Evolutionary conservation across 805 yeast genomes (phyloP), one percentile per base, ranked within the genome.

Genomic region (Kazachstania kunashirensis): DNA sequence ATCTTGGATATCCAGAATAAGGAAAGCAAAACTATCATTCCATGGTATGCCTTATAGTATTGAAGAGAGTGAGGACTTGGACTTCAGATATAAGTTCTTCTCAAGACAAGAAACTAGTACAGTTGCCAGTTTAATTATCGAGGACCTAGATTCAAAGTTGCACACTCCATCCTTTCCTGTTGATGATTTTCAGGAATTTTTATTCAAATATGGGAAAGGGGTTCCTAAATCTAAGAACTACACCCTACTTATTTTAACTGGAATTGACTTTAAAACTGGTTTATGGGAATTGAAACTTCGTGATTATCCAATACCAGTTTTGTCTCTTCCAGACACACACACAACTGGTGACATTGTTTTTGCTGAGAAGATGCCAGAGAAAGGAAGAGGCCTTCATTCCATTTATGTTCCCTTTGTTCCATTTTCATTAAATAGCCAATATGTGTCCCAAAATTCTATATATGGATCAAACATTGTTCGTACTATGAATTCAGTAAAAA

Each of bases 401-500:
- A 64, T 73, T 5, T 75, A 67, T 53, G 76, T 74, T 3, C 77
- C 77, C 2, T 76, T 75, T 52, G 75, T 78, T 3, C 74, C 79
- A 0, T 70, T 72, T 21, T 67, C 67, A 6, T 29, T 33, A 1
- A 29, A 29, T 1, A 57, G 61, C 2, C 56, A 58, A 17, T 64
- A 59, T 31, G 38, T 48, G 4, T 55, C 50, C 7, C 41, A 40
- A 1, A 76, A 74, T 46, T 71, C 68, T 27, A 66, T 78, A 37
- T 79, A 75, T 53, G 76, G 79, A 0, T 67, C 70, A 2, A 68
- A 66, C 43, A 66, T 77, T 11, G 68, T 78, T 1, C 66, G 85
- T 46, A 78, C 85, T 0, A 61, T 79, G 53, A 75, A 80, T 3
- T 75, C 80, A 0, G 68, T 79, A 15, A 79, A 79, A 44, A 61